A percentile compares a stretch with the other conserved stretches of the same genome.
phyloP scores from a whole-genome alignment of 495 filamentous ascomycete genomes.

The Neurospora sp. region DNA sequence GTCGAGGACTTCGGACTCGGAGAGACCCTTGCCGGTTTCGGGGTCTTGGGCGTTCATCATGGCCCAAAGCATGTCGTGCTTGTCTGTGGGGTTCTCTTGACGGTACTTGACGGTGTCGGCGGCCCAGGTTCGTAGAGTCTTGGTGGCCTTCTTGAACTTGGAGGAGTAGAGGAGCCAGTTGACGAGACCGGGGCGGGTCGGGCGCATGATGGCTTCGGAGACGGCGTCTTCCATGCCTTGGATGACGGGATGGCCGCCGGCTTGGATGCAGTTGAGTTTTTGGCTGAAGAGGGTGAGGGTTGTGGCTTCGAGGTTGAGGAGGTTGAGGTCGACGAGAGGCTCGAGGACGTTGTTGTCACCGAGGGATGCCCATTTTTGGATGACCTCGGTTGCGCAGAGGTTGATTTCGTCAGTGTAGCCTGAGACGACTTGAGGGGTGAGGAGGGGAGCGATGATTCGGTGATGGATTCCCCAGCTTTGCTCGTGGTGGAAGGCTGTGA shows the following conservation, averaged over 20 bases:
- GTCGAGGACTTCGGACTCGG: constrained; percentile 51
- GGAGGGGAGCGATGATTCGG: constrained; percentile 57
- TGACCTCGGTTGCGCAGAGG: constrained; percentile 53
- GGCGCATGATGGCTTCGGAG: constrained; percentile 44
- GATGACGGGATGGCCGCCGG: constrained; percentile 52
- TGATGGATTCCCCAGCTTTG: constrained; percentile 62
- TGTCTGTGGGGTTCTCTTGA: constrained; percentile 45
- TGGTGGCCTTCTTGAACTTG: constrained; percentile 47
- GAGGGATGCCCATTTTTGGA: constrained; percentile 56
- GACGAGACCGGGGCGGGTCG: constrained; percentile 43
- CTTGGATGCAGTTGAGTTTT: constrained; percentile 56
- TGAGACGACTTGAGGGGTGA: constrained; percentile 51
- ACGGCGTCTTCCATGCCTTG: constrained; percentile 57
- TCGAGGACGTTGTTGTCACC: constrained; percentile 41
- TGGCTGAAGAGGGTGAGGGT: constrained; percentile 53
- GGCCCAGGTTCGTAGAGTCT: constrained; percentile 40
- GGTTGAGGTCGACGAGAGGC: constrained; percentile 57
- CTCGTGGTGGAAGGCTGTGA: constrained; percentile 56
- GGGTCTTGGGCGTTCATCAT: constrained; percentile 57
- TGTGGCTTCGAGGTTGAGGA: constrained; percentile 60
- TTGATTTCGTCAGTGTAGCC: constrained; percentile 57
- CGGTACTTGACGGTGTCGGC: constrained; percentile 50
- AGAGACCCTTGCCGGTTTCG: constrained; percentile 49
- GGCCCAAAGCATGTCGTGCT: constrained; percentile 58
- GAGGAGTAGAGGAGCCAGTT: constrained; percentile 43